phyloP scores from a whole-genome alignment of 495 filamentous ascomycete genomes.

The Penicillium pancosmium region DNA sequence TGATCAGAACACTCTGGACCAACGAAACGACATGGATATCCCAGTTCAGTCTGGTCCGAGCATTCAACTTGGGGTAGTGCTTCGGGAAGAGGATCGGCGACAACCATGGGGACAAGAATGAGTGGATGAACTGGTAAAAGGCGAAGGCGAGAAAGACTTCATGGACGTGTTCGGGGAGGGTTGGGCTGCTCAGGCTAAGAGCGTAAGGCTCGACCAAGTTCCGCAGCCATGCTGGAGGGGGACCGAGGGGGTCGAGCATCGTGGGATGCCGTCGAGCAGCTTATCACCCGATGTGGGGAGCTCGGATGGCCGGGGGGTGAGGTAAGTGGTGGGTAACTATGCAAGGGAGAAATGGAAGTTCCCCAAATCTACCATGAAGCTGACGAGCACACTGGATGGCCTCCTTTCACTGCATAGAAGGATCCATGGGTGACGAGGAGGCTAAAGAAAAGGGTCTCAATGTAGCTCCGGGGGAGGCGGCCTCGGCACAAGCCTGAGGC shows the following conservation, averaged over 20 bases:
- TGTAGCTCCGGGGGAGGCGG: slow-evolving; percentile 15
- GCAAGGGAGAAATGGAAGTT: slow-evolving; percentile 7
- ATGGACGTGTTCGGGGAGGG: slow-evolving; percentile 84
- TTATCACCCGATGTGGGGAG: slow-evolving; percentile 27
- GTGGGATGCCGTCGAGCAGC: slow-evolving; percentile 23
- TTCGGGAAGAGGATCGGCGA: slow-evolving; percentile 70
- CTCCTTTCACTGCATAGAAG: slow-evolving; percentile 14
- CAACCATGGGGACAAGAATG: slow-evolving; percentile 71
- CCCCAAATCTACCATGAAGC: slow-evolving; percentile 20
- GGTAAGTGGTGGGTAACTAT: slow-evolving; percentile 14
- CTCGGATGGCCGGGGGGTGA: slow-evolving; percentile 13
- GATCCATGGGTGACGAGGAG: slow-evolving; percentile 19
- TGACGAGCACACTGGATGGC: slow-evolving; percentile 6
- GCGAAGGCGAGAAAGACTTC: slow-evolving; percentile 76
- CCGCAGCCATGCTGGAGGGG: slow-evolving; percentile 47
- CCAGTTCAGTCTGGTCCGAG: slow-evolving; percentile 84
- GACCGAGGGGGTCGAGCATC: slow-evolving; percentile 55
- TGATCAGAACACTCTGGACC: slow-evolving; percentile 83
- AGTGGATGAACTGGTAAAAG: slow-evolving; percentile 77
- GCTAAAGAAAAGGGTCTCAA: slow-evolving; percentile 15
- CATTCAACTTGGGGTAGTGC: slow-evolving; percentile 67
- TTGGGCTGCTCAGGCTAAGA: slow-evolving; percentile 59
- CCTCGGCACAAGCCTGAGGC: slow-evolving; percentile 28
- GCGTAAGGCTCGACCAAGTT: slow-evolving; percentile 47
- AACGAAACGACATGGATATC: slow-evolving; percentile 95